phyloP scores from a whole-genome alignment of 2,329 filamentous ascomycete species.

The Alternaria ventricosa region DNA sequence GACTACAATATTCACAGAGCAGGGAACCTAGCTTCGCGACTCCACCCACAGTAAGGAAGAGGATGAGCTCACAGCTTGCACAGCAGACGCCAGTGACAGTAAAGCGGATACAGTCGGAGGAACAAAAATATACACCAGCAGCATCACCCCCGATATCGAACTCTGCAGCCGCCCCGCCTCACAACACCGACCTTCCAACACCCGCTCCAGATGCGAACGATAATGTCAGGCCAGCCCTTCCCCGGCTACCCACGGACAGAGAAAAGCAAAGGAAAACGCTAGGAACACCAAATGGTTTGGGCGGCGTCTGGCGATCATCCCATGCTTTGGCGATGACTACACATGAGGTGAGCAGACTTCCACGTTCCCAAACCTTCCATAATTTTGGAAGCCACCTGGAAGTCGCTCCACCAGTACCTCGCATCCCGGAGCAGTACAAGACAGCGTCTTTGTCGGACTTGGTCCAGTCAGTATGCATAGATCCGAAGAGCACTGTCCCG shows the following conservation, averaged over 20 bases:
- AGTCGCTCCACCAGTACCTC: conserved; percentile 30
- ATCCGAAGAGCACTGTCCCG: background rate
- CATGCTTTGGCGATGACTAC: conserved; percentile 24
- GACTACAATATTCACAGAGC: conserved; percentile 13
- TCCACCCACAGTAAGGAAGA: conserved; percentile 23
- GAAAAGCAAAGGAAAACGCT: conserved; percentile 28
- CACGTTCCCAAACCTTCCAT: conserved; percentile 40
- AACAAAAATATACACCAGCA: conserved; percentile 1
- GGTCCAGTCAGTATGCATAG: background rate
- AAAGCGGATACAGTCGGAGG: conserved; percentile 19
- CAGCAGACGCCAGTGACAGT: conserved; percentile 29
- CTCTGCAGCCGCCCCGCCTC: conserved; percentile 16
- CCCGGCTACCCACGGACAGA: conserved; percentile 22
- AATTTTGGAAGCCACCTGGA: conserved; percentile 23
- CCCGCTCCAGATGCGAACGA: conserved; percentile 1
- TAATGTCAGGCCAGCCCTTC: conserved; percentile 8
- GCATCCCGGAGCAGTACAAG: conserved; percentile 30
- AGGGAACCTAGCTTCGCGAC: conserved; percentile 25
- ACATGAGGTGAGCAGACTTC: conserved; percentile 44
- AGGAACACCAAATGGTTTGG: conserved; percentile 27
- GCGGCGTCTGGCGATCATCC: conserved; percentile 29
- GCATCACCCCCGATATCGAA: background rate
- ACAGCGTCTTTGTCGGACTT: conserved; percentile 23
- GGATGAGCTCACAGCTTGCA: conserved; percentile 20
- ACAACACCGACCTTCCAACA: conserved; percentile 23